Percentiles rank a stretch among this genome's conserved stretches.
Evolutionary conservation across 1,284 basidiomycete genomes (phyloP).

Genomic region (Xerocomus cyaneibrunnescens): DNA sequence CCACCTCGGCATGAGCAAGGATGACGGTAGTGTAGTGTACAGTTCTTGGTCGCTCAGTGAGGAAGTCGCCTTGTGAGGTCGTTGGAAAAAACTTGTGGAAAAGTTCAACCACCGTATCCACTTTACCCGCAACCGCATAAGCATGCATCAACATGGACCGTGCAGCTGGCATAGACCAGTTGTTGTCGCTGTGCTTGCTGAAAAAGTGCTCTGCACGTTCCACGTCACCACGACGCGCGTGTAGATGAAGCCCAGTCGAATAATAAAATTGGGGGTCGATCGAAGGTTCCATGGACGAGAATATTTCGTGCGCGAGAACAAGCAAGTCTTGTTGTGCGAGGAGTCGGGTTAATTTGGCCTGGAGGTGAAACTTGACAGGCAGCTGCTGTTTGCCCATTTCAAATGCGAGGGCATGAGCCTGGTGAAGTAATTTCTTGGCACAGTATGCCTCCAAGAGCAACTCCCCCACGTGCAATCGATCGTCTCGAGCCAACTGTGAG

Average conservation of each 20-base stretch:
- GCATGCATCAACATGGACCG: conserved; percentile 52
- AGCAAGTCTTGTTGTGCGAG: conserved; percentile 45
- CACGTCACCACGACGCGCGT: conserved; percentile 51
- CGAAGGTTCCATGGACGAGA: conserved; percentile 29
- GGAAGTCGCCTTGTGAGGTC: conserved; percentile 22
- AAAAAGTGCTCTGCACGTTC: conserved; percentile 46
- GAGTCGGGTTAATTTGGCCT: conserved; percentile 43
- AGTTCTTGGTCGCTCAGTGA: conserved; percentile 41
- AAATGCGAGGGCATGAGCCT: conserved; percentile 45
- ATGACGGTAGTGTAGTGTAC: conserved; percentile 60
- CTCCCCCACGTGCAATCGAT: conserved; percentile 36
- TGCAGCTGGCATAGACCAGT: conserved; percentile 34
- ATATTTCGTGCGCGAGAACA: conserved; percentile 47
- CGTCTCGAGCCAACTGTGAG: conserved; percentile 27
- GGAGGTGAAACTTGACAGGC: conserved; percentile 28
- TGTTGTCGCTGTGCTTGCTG: conserved; percentile 35
- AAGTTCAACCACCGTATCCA: conserved; percentile 43
- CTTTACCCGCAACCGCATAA: conserved; percentile 48
- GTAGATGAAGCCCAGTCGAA: conserved; percentile 51
- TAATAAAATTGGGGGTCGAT: conserved; percentile 32
- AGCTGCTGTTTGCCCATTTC: conserved; percentile 43
- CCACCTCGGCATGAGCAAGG: conserved; percentile 50
- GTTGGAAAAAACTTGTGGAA: conserved; percentile 57
- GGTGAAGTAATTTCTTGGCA: conserved; percentile 32
- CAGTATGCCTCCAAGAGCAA: conserved; percentile 45